Percentiles rank a stretch among this genome's conserved stretches.
Evolutionary conservation across 2,329 filamentous ascomycete species (phyloP).

Genomic region (Fusarium torreyae): DNA sequence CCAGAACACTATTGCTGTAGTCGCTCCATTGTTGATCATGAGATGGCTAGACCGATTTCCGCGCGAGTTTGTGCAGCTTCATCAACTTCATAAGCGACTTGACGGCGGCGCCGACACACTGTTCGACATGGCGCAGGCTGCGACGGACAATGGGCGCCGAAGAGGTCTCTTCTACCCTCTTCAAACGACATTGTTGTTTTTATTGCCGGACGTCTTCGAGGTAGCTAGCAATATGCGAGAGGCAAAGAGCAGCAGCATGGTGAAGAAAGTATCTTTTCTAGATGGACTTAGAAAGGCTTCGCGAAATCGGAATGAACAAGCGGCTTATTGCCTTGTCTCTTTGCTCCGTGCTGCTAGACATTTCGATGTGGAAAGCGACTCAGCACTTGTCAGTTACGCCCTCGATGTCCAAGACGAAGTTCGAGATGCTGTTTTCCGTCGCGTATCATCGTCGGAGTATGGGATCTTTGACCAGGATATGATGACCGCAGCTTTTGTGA

Average conservation of each 20-base stretch:
- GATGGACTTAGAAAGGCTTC: conserved; percentile 75
- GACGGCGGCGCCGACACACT: conserved; percentile 77
- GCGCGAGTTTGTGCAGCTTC: conserved; percentile 74
- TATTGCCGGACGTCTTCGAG: conserved; percentile 79
- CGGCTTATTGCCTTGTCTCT: conserved; percentile 75
- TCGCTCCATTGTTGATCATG: conserved; percentile 74
- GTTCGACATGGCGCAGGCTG: conserved; percentile 77
- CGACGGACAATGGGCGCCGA: conserved; percentile 70
- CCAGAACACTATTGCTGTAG: conserved; percentile 74
- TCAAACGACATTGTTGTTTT: conserved; percentile 73
- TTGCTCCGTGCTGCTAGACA: conserved; percentile 75
- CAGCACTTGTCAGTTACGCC: conserved; percentile 75
- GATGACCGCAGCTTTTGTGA: conserved; percentile 77
- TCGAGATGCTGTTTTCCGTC: conserved; percentile 74
- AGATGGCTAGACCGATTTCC: conserved; percentile 78
- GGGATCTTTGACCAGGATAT: conserved; percentile 73
- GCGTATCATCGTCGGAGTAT: conserved; percentile 63
- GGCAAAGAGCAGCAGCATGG: conserved; percentile 72
- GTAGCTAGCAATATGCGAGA: conserved; percentile 78
- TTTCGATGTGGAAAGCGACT: conserved; percentile 74
- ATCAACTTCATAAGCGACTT: conserved; percentile 72
- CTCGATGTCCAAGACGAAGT: conserved; percentile 80
- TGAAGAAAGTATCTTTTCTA: conserved; percentile 77
- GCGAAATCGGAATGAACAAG: conserved; percentile 75
- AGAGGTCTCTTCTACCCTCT: conserved; percentile 72